Evolutionary conservation across 2,329 filamentous ascomycete species (phyloP).

Genomic region (Cadophora gregata): DNA sequence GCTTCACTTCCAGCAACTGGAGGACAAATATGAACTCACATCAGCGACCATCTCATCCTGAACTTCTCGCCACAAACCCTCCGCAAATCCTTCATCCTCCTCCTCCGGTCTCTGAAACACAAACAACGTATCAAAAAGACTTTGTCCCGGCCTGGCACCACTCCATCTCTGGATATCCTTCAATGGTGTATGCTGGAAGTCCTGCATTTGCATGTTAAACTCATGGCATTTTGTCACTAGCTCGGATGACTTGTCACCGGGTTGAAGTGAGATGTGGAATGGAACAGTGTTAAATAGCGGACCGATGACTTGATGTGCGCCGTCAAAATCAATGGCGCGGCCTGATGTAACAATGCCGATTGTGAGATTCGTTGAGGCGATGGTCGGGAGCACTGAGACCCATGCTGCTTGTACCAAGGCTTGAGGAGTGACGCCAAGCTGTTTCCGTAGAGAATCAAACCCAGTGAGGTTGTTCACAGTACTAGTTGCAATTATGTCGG

Average conservation of each 20-base stretch:
- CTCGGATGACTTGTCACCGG: conserved; percentile 60
- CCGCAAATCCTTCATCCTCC: conserved; percentile 36
- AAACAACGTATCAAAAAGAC: conserved; percentile 81
- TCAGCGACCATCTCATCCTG: conserved; percentile 52
- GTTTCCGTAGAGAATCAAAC: conserved; percentile 60
- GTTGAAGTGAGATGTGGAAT: conserved; percentile 58
- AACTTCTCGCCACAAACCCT: conserved; percentile 59
- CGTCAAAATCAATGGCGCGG: conserved; percentile 70
- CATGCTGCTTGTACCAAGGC: conserved; percentile 79
- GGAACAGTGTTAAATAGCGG: conserved; percentile 92
- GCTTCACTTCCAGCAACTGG: neutral
- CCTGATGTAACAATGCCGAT: conserved; percentile 84
- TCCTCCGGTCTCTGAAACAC: conserved; percentile 70
- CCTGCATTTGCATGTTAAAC: conserved; percentile 70
- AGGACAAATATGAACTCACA: conserved; percentile 39
- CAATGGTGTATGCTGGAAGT: conserved; percentile 80
- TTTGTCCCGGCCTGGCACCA: conserved; percentile 53
- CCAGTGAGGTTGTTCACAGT: conserved; percentile 46
- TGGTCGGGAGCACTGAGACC: conserved; percentile 64
- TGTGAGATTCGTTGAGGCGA: conserved; percentile 48
- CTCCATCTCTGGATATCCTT: conserved; percentile 84
- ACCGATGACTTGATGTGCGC: conserved; percentile 72
- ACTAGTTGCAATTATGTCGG: conserved; percentile 39
- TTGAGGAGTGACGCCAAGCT: conserved; percentile 77
- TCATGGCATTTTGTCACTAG: conserved; percentile 70